A percentile compares a stretch with the other conserved stretches of the same genome.
Evolutionary conservation across 495 filamentous ascomycete genomes (phyloP).

Genomic region (Filosporella fistucella): DNA sequence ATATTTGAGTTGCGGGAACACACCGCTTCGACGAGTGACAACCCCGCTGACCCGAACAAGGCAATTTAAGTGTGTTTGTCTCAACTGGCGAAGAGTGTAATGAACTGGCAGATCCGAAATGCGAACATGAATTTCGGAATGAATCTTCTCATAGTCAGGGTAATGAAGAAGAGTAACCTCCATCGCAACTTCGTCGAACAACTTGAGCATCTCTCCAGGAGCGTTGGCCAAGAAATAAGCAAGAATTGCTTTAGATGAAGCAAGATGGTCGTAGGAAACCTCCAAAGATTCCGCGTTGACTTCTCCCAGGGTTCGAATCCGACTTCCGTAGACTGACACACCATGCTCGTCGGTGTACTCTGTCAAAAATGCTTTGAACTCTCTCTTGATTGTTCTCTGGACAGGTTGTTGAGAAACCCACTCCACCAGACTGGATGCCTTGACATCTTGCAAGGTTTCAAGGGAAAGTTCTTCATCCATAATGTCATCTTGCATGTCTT

Average conservation of each 20-base stretch:
- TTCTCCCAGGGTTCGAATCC: constrained; percentile 90
- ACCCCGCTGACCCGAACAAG: constrained; percentile 92
- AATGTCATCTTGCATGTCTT: constrained; percentile 85
- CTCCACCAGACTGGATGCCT: constrained; percentile 86
- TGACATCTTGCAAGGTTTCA: constrained; percentile 88
- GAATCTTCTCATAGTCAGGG: constrained; percentile 95
- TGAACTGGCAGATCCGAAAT: constrained; percentile 91
- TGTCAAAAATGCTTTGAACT: constrained; percentile 96
- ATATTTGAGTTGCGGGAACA: constrained; percentile 97
- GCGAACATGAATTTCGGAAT: constrained; percentile 95
- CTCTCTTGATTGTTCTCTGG: constrained; percentile 85
- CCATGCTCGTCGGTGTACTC: constrained; percentile 87
- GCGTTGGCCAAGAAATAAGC: constrained; percentile 97
- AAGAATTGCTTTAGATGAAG: constrained; percentile 87
- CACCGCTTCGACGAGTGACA: constrained; percentile 92
- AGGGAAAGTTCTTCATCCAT: constrained; percentile 93
- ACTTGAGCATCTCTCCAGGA: constrained; percentile 86
- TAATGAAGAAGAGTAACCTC: constrained; percentile 94
- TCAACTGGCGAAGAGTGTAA: constrained; percentile 94
- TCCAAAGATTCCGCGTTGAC: constrained; percentile 94
- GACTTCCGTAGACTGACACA: constrained; percentile 88
- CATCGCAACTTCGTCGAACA: constrained; percentile 96
- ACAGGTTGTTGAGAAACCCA: constrained; percentile 92
- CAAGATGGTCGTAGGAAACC: constrained; percentile 90
- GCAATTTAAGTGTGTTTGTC: constrained; percentile 95